phyloP scores from a whole-genome alignment of 1,284 basidiomycete genomes.

The Pisolithus thermaeus region DNA sequence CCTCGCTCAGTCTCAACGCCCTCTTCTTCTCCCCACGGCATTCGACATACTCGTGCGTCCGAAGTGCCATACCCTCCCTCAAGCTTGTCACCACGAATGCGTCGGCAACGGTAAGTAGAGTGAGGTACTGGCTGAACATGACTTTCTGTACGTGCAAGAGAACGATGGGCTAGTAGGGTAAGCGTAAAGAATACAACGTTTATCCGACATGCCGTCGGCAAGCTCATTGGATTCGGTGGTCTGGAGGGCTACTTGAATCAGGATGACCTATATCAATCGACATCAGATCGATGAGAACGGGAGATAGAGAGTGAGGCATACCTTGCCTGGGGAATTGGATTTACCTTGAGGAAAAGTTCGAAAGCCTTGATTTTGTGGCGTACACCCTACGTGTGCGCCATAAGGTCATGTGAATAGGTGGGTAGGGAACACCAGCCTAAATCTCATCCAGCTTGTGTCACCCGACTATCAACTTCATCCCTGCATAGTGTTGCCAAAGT shows the following conservation, averaged over 20 bases:
- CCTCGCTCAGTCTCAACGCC: conserved; percentile 74
- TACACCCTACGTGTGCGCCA: conserved; percentile 46
- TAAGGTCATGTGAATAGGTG: neutral
- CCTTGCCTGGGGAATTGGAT: conserved; percentile 74
- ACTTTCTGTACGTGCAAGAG: conserved; percentile 85
- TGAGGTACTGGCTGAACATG: conserved; percentile 83
- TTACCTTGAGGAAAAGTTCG: conserved; percentile 75
- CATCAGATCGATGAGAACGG: neutral
- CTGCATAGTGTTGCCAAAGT: conserved; percentile 72
- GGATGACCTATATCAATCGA: conserved; percentile 49
- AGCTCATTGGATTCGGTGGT: conserved; percentile 75
- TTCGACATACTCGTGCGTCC: conserved; percentile 82
- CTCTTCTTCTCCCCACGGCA: conserved; percentile 67
- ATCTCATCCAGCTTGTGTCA: conserved; percentile 86
- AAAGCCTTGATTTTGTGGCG: conserved; percentile 81
- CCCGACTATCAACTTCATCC: conserved; percentile 82
- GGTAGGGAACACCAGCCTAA: conserved; percentile 38
- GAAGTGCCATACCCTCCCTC: conserved; percentile 81
- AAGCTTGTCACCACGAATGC: conserved; percentile 83
- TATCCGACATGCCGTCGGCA: conserved; percentile 74
- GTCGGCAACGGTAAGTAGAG: conserved; percentile 76
- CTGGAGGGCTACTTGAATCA: conserved; percentile 84
- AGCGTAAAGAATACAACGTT: conserved; percentile 78
- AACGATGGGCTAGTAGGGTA: conserved; percentile 84
- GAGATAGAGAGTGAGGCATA: conserved; percentile 16